phyloP scores from a whole-genome alignment of 2,329 filamentous ascomycete species.

The Sporothrix variecibatus region DNA sequence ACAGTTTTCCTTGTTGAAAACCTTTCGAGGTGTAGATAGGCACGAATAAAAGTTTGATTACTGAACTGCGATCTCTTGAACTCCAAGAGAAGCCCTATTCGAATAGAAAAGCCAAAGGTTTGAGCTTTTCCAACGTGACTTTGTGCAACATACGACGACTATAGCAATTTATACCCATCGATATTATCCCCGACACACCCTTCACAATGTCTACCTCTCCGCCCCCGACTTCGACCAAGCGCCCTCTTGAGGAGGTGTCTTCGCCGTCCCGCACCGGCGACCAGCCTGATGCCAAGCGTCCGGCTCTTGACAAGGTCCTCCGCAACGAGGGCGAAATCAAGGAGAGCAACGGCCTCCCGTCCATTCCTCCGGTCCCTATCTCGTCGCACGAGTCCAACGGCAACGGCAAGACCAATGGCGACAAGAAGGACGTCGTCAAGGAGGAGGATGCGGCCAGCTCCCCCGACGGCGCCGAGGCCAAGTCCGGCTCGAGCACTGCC shows the following conservation, averaged over 20 bases:
- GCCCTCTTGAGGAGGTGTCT: slow-evolving; percentile 93
- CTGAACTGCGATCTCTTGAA: slow-evolving; percentile 32
- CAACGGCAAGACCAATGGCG: slow-evolving; percentile 51
- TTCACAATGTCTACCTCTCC: slow-evolving; percentile 70
- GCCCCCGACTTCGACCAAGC: slow-evolving; percentile 72
- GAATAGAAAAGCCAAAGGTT: not conserved
- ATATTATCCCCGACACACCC: slow-evolving; percentile 38
- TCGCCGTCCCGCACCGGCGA: slow-evolving; percentile 89
- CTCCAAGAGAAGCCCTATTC: not conserved
- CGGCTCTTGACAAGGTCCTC: slow-evolving; percentile 87
- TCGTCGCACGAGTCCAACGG: slow-evolving; percentile 52
- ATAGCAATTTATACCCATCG: slow-evolving; percentile 27
- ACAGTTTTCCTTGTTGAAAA: slow-evolving; percentile 84
- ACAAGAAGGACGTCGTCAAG: slow-evolving; percentile 55
- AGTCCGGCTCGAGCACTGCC: slow-evolving; percentile 47
- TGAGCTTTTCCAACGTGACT: slow-evolving; percentile 23
- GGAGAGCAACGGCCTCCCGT: slow-evolving; percentile 41
- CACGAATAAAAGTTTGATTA: slow-evolving; percentile 39
- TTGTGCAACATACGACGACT: slow-evolving; percentile 34
- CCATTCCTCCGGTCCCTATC: slow-evolving; percentile 36
- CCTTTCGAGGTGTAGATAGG: slow-evolving; percentile 81
- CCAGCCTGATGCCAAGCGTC: slow-evolving; percentile 95
- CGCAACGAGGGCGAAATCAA: slow-evolving; percentile 65
- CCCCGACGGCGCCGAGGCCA: slow-evolving; percentile 61
- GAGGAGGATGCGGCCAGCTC: slow-evolving; percentile 68